Evolutionary conservation across 2,329 filamentous ascomycete species (phyloP).

Genomic region (Ilyonectria mors-panacis): DNA sequence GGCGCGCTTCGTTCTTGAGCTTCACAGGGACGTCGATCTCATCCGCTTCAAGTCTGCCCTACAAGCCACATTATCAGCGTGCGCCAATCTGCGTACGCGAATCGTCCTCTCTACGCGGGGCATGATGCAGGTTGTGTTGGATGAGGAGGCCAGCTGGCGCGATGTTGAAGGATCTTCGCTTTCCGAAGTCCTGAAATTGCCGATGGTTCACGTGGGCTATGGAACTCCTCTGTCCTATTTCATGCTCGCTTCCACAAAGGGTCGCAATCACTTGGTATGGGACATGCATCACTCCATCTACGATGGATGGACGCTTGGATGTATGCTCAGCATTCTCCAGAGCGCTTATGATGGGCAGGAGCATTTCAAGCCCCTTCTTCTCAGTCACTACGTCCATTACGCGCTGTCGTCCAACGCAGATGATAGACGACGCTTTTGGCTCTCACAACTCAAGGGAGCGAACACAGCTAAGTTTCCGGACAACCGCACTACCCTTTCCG

Average conservation of each 20-base stretch:
- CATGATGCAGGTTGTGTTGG: conserved; percentile 4
- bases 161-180: not conserved
- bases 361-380: conserved; percentile 1
- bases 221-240: conserved; percentile 16
- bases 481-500: not conserved
- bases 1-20: conserved; percentile 1
- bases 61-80: conserved; percentile 6
- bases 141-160: not conserved
- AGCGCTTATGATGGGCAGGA: conserved; percentile 1
- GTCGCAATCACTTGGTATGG: not conserved
- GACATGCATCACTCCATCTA: conserved; percentile 9
- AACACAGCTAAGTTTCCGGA: conserved; percentile 13
- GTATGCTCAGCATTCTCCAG: conserved; percentile 46
- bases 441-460: conserved; percentile 11
- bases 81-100: conserved; percentile 16
- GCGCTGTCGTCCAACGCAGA: not conserved
- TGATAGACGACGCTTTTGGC: conserved; percentile 8
- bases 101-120: not conserved
- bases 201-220: conserved; percentile 7
- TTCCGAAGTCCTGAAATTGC: conserved; percentile 5
- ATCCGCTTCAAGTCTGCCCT: not conserved
- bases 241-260: conserved; percentile 2
- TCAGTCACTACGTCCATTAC: conserved; percentile 18
- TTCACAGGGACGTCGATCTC: not conserved
- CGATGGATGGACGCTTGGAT: conserved; percentile 18